Evolutionary conservation across 2,329 filamentous ascomycete genomes (phyloP), one percentile per base, ranked within the genome.

Genomic region (Fusarium longipes): DNA sequence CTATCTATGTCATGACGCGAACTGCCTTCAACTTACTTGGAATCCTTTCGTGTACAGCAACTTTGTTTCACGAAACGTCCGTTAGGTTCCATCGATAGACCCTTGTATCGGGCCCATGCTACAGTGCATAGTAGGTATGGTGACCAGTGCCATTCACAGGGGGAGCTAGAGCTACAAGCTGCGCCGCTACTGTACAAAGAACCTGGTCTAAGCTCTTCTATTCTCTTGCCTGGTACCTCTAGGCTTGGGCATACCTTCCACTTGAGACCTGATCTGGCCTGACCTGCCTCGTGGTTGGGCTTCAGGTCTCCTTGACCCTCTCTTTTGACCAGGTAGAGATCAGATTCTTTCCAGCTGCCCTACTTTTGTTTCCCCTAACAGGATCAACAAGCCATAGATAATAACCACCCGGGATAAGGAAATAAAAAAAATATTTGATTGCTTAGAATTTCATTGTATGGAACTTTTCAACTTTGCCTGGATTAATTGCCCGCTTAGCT

Each of bases 81-180:
- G 32, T 49, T 38, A 22, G 45, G 45, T 18, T 38, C 38, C 22
- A 40, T 40, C 25, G 32, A 32, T 47, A 43, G 48, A 47, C 36
- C 50, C 58, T 54, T 63, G 52, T 49, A 27, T 47, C 25, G 53
- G 47, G 32, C 35, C 48, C 63, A 48, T 67, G 63, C 43, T 67
- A 70, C 66, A 70, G 62, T 70, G 50, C 53, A 67, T 63, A n/a
- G n/a, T n/a, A n/a, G n/a, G n/a, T n/a, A 50, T 50, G 43, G 53
- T 60, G 49, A 45, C 50, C 45, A 54, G 67, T 57, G 45, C 38
- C 53, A 52, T 67, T 42, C 54, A 60, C 57, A 58, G 35, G 22
- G 35, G 49, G n/a, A n/a, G n/a, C n/a, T n/a, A n/a, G n/a, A 56
- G 20, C 36, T 43, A 42, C 24, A 52, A 56, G 32, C 36, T 51